Base-by-base conservation (phyloP, 2,329 filamentous ascomycete genomes). In the Chaetothyriales sp. region DNA sequence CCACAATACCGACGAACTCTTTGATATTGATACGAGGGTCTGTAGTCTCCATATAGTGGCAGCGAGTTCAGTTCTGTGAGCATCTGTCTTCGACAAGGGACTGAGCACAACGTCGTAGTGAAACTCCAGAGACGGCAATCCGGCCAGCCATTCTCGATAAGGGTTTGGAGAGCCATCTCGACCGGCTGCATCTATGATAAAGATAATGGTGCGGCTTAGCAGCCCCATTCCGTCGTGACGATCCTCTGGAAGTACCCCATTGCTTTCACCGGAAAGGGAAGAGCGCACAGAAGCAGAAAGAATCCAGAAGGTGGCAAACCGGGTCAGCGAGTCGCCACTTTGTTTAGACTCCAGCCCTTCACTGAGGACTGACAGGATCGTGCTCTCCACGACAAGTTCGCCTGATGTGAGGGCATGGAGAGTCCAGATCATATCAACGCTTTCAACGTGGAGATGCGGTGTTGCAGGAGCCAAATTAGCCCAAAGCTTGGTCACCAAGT, bases 361-460 rank as follows among this genome's bases (percentile, higher is more conserved):
- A 48, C 51, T 47, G 46, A 61, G 53, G 13, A 61, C 40, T n/a
- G 57, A 53, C 51, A 57, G 48, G 22, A 60, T 54, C 15, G 53
- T 60, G 50, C 59, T 87, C 66, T 95, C 89, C 4, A 95, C 82
- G 46, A 89, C 80, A 49, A 85, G 81, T 59, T 82, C 82, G 1
- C 76, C 70, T 43, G 76, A 70, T 1, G 83, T 78, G 10, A 94
- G 76, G 0, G 81, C 77, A 20, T 97, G 89, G 49, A 98, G 71
- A 58, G 88, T 81, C 86, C 92, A 94, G 43, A 98, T 71, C 59
- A 82, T 84, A 52, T 86, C 81, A 7, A 94, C 86, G 18, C 89
- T 83, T 69, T 98, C 94, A 29, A 98, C 89, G 63, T 97, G 92
- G 59, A 90, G 94, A 64, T 95, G 95, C 0, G 89, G 89, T 56